Percentiles rank a stretch among this genome's conserved stretches.
These are phyloP conservation scores for Fusarium sororula DNA, from an alignment of 2,329 filamentous ascomycete genomes.

Conservation along the genomic window DNA sequence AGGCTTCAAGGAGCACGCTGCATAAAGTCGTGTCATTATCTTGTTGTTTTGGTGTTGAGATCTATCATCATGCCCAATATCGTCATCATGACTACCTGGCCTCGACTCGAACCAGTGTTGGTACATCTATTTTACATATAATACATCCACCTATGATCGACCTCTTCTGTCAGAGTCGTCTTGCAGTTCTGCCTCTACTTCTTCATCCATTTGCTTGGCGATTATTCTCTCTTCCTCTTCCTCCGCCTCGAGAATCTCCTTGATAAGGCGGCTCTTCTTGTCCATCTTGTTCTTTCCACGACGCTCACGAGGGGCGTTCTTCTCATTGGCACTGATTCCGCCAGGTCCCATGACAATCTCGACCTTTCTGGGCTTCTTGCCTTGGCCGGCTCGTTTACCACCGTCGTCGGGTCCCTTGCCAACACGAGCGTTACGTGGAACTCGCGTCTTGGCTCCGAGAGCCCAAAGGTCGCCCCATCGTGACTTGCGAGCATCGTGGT, in stretches of 20 bases:
- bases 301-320: conserved; percentile 47
- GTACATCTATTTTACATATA: conserved; percentile 34
- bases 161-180: conserved; percentile 24
- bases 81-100: conserved; percentile 14
- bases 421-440: conserved; percentile 67
- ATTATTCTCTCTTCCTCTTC: conserved; percentile 45
- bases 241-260: conserved; percentile 52
- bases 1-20: background rate
- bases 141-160: conserved; percentile 16
- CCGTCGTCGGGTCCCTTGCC: conserved; percentile 61
- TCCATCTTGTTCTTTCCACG: conserved; percentile 54
- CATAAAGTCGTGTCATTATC: conserved; percentile 5
- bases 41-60: conserved; percentile 32
- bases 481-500: conserved; percentile 90
- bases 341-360: conserved; percentile 45
- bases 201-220: conserved; percentile 45
- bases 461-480: conserved; percentile 96
- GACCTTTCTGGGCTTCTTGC: conserved; percentile 54
- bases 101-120: conserved; percentile 15
- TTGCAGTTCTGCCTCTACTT: conserved; percentile 43
- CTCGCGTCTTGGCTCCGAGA: conserved; percentile 87
- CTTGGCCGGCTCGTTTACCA: conserved; percentile 54
- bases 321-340: conserved; percentile 53
- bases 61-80: conserved; percentile 30
- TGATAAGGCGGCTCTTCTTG: conserved; percentile 51